Evolutionary conservation across 768 basidiomycete genomes (phyloP), one percentile per base, ranked within the genome.

Genomic region (Dictyophora rubrovolvata): DNA sequence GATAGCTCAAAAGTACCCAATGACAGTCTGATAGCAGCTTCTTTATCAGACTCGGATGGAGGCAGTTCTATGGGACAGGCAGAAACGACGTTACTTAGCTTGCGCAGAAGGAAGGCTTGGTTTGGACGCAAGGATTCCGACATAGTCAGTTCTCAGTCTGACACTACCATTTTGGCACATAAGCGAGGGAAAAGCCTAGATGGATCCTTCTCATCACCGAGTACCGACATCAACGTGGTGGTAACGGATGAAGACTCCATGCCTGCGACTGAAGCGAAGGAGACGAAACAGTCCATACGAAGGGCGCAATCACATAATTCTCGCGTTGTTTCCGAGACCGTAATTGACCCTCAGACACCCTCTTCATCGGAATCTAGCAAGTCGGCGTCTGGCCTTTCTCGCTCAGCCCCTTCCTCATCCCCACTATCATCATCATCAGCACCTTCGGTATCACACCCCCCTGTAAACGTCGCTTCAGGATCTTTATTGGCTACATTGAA

Each of bases 401-500:
- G 64, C 16, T 69, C 71, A 8, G 54, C 71, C 34, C 74, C 78
- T 46, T 73, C 70, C 18, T 70, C 72, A 10, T 60, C 71, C 46
- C 69, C 47, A 58, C 62, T 50, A 64, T 68, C 54, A 64, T 64
- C 56, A 72, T 63, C 50, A 66, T 68, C 63, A 62, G 60, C 66
- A 62, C 35, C 62, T n/a, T 61, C 55, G 64, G 48, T 48, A 63
- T 55, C 51, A 64, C 65, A 61, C 56, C 71, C 67, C 54, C 72
- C 71, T 36, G 69, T 79, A 4, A 69, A 77, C 1, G 79, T 77
- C 56, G 75, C 84, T 21, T 70, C 79, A 1, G 63, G 79, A n/a
- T 73, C 85, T 17, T 87, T 96, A 73, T 79, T 95, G 51, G 82
- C 87, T 17, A 84, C 86, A 21, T 77, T 90, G 55, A 88, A 87